phyloP scores from a whole-genome alignment of 2,329 filamentous ascomycete species.

The Beauveria sp. region DNA sequence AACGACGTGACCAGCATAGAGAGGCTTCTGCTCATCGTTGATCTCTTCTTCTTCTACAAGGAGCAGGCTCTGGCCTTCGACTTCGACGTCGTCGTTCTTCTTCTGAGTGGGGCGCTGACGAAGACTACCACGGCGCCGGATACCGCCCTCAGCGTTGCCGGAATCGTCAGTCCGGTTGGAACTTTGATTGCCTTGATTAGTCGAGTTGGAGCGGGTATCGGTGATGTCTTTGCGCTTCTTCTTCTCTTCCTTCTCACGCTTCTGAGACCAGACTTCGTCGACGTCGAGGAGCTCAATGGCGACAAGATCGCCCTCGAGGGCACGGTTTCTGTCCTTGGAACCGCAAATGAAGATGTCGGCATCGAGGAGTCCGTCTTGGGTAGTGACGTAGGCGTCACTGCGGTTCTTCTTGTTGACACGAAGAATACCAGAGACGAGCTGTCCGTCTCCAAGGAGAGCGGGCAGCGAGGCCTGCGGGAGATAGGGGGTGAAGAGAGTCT shows the following conservation, averaged over 20 bases:
- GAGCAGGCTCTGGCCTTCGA: slow-evolving; percentile 93
- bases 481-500: slow-evolving; percentile 97
- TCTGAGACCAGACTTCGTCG: slow-evolving; percentile 97
- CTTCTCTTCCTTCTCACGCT: slow-evolving; percentile 99
- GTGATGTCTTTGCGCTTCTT: slow-evolving; percentile 99
- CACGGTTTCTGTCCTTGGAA: slow-evolving; percentile 96
- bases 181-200: slow-evolving; percentile 62
- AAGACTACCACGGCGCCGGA: slow-evolving; percentile 88
- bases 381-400: slow-evolving; percentile 95
- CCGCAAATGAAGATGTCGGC: slow-evolving; percentile 99
- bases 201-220: slow-evolving; percentile 73
- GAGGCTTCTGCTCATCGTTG: slow-evolving; percentile 93
- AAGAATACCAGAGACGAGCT: slow-evolving; percentile 91
- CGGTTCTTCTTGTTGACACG: slow-evolving; percentile 99
- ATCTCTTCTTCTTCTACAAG: slow-evolving; percentile 98
- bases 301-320: slow-evolving; percentile 90
- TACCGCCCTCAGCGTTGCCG: slow-evolving; percentile 67
- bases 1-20: slow-evolving; percentile 95
- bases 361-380: slow-evolving; percentile 76
- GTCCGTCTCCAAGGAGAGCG: slow-evolving; percentile 81
- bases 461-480: slow-evolving; percentile 90
- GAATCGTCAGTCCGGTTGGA: slow-evolving; percentile 53
- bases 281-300: slow-evolving; percentile 95
- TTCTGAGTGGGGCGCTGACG: slow-evolving; percentile 96
- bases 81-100: slow-evolving; percentile 99